A percentile compares a stretch with the other conserved stretches of the same genome.
Conservation (phyloP, 345 rosid genomes). For the Citropsis articulata region DNA sequence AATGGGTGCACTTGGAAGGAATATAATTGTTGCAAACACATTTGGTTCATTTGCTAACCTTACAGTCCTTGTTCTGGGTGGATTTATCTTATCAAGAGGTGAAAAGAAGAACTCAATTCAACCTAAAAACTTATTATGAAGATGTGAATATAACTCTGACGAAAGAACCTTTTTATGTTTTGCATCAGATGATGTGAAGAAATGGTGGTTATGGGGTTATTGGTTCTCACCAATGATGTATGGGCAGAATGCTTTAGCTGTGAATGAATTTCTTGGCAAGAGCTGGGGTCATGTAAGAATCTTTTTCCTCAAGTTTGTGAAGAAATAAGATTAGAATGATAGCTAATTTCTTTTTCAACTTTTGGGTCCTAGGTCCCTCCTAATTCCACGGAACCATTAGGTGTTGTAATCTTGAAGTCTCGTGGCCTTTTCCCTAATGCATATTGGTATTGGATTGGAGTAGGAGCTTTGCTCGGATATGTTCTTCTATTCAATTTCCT, state of each 20-base stretch:
- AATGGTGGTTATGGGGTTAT: slow-evolving; percentile 75
- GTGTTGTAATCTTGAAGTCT: slow-evolving; percentile 58
- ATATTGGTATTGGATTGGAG: slow-evolving; percentile 85
- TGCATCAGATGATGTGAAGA: slow-evolving; percentile 43
- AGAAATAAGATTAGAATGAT: neutral
- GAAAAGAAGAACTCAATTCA: neutral
- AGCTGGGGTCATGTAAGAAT: slow-evolving; percentile 57
- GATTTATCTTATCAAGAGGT: slow-evolving; percentile 61
- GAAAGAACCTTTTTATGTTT: slow-evolving; percentile 1
- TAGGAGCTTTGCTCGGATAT: slow-evolving; percentile 63
- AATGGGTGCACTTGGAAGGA: slow-evolving; percentile 56
- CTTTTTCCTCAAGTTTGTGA: neutral
- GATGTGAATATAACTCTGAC: slow-evolving; percentile 11
- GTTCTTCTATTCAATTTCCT: slow-evolving; percentile 59
- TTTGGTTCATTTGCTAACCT: slow-evolving; percentile 51
- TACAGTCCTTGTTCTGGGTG: slow-evolving; percentile 48
- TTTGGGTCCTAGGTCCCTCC: slow-evolving; percentile 42
- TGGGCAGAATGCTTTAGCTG: slow-evolving; percentile 53
- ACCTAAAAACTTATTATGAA: neutral
- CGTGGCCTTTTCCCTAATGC: slow-evolving; percentile 71
- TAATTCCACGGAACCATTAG: slow-evolving; percentile 60
- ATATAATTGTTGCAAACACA: slow-evolving; percentile 58
- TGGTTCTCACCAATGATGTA: slow-evolving; percentile 72
- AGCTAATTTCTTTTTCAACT: neutral
- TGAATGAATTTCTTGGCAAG: slow-evolving; percentile 63